Base-by-base conservation (phyloP, 164 flowering plant species). In the Stephania yunnanensis region DNA sequence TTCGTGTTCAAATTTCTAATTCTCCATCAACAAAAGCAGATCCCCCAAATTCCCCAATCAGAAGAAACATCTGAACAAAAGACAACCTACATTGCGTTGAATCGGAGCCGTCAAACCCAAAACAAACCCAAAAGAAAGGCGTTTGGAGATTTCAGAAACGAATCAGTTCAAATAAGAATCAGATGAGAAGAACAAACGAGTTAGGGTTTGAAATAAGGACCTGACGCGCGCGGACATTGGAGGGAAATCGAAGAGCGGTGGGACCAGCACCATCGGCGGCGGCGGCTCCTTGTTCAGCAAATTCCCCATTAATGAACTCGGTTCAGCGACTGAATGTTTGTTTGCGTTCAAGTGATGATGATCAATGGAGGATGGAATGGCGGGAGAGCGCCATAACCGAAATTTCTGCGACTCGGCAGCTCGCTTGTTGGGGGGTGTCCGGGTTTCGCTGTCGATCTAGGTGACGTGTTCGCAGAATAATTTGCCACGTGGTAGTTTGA, bases 231-330 rank as follows among this genome's bases (percentile, higher is more conserved):
- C 95, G 12, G 92, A 91, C 70, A 95, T 87, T 20, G 98, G 98
- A 70, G 99, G 98, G 77, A 87, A 93, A 78, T 95, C 99, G 86
- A 95, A 95, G 75, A 92, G 86, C 15, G 98, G 98, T 5, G 99
- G 98, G n/a, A 95, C 98, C 68, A 95, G 80, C 73, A 95, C 95
- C 90, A 95, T 68, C 7, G 96, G 96, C 29, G 96, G 97, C 17
- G 98, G 97, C 9, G 93, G 90, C 66, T 90, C 90, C 75, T 84
- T 85, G 77, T 78, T 55, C 70, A 77, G 74, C 72, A 13, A 77
- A 61, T 84, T 87, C 46, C 69, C 72, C 42, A 36, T 36, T 36
- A 36, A 36, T 36, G 42, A 1, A 36, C 3, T 36, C 42, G 1
- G 1, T 36, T 36, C 3, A 36, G 42, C 42, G 42, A 36, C 4